Evolutionary conservation across 306 rosid species (phyloP).

Genomic region (Inga oerstediana): DNA sequence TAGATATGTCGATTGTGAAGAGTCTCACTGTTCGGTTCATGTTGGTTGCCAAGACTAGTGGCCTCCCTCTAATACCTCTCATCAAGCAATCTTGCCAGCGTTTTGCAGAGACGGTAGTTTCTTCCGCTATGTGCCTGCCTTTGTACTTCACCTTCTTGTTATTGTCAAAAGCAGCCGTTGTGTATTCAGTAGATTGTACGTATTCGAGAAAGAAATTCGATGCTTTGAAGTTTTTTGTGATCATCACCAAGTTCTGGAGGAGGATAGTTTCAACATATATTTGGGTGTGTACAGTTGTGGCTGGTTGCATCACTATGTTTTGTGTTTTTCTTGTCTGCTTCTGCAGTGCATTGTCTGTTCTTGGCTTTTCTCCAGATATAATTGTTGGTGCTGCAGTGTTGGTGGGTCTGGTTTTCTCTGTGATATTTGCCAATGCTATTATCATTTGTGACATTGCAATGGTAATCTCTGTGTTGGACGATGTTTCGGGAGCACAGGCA

Average conservation of each 20-base stretch:
- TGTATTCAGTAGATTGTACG: constrained; percentile 84
- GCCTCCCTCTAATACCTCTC: constrained; percentile 79
- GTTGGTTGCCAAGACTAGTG: constrained; percentile 79
- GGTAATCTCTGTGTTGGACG: constrained; percentile 88
- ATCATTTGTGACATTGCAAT: constrained; percentile 74
- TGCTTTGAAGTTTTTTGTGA: constrained; percentile 53
- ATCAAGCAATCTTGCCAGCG: constrained; percentile 79
- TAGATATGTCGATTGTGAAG: constrained; percentile 68
- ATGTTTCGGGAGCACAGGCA: constrained; percentile 91
- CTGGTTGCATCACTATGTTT: constrained; percentile 75
- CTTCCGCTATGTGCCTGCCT: constrained; percentile 70
- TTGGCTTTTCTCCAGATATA: constrained; percentile 55
- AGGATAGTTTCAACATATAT: constrained; percentile 66
- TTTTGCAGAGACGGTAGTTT: constrained; percentile 67
- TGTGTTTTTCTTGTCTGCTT: constrained; percentile 67
- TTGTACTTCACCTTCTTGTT: constrained; percentile 66
- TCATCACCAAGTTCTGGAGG: constrained; percentile 73
- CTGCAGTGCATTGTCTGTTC: constrained; percentile 64
- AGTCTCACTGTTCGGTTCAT: constrained; percentile 67
- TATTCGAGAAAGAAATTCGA: constrained; percentile 71
- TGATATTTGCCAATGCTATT: constrained; percentile 81
- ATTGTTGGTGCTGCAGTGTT: constrained; percentile 64
- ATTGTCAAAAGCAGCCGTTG: constrained; percentile 79
- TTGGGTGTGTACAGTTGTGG: constrained; percentile 67
- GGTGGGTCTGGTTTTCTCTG: constrained; percentile 72